phyloP scores from a whole-genome alignment of 768 basidiomycete genomes.

The Russula virescens region DNA sequence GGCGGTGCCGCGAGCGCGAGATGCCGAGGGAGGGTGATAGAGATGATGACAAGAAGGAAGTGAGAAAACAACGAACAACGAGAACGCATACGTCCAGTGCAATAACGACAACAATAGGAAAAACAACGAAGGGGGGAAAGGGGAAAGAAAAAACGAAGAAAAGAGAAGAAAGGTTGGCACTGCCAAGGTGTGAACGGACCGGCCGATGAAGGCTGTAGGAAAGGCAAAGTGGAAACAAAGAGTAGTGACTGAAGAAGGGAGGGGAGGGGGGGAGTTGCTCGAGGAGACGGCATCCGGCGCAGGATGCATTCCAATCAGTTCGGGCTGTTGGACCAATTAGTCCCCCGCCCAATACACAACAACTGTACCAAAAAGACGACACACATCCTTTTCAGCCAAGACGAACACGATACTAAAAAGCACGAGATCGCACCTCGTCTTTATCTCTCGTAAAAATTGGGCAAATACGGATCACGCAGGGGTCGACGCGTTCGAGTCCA shows the following conservation, averaged over 20 bases:
- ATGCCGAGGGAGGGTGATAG: neutral
- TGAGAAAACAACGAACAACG: neutral
- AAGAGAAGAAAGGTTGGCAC: constrained; percentile 8
- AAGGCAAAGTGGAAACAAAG: neutral
- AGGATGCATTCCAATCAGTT: neutral
- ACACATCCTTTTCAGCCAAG: too few relatives aligned
- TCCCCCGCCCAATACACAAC: neutral
- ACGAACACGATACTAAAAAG: neutral
- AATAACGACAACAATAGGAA: neutral
- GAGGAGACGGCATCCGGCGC: neutral
- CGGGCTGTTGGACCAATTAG: constrained; percentile 21
- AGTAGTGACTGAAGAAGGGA: neutral
- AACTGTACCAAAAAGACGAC: too few relatives aligned
- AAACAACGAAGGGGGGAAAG: neutral
- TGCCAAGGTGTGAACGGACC: constrained; percentile 16
- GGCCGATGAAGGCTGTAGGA: constrained; percentile 6
- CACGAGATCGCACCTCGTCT: neutral
- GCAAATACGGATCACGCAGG: constrained; percentile 37
- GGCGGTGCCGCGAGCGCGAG: constrained; percentile 1
- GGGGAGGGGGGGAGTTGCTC: neutral
- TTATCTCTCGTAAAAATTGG: too few relatives aligned
- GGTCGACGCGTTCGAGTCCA: constrained; percentile 73
- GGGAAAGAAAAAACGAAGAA: too few relatives aligned
- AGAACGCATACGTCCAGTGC: neutral
- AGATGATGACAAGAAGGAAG: constrained; percentile 8